These are phyloP conservation scores for Alternaria alternata DNA, from an alignment of 2,329 filamentous ascomycete species.

Conservation along the genomic window DNA sequence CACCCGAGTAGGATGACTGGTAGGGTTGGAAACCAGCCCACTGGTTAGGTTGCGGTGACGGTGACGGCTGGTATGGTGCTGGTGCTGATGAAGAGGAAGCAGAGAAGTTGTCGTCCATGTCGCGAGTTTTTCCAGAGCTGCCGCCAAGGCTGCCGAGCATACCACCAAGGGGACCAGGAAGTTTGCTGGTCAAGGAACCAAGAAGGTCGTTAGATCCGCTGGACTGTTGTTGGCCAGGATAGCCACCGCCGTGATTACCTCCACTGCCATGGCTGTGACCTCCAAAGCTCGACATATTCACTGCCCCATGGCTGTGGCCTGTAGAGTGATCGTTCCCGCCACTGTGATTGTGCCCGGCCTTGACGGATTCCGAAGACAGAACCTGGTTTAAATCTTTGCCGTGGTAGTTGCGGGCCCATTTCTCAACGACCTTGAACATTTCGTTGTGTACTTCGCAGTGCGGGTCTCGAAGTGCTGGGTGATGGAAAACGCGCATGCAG, in stretches of 20 bases:
- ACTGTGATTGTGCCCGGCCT: conserved; percentile 79
- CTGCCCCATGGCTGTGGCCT: conserved; percentile 42
- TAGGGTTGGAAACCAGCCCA: conserved; percentile 48
- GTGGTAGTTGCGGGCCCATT: conserved; percentile 78
- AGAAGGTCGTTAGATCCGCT: conserved; percentile 34
- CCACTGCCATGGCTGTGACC: conserved; percentile 29
- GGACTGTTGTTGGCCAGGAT: conserved; percentile 13
- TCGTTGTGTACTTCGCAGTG: conserved; percentile 79
- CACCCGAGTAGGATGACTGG: conserved; percentile 44
- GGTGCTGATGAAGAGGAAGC: conserved; percentile 17
- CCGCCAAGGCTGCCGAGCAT: conserved; percentile 29
- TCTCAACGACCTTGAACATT: conserved; percentile 87
- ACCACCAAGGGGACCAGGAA: conserved; percentile 30
- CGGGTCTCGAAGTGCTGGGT: conserved; percentile 82
- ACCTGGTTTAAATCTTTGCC: conserved; percentile 73
- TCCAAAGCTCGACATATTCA: conserved; percentile 34
- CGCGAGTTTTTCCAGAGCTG: conserved; percentile 32
- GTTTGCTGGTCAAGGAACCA: conserved; percentile 28
- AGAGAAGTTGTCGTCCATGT: conserved; percentile 30
- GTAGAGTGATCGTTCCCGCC: conserved; percentile 45
- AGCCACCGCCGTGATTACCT: conserved; percentile 9
- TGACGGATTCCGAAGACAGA: conserved; percentile 85
- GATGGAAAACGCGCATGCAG: conserved; percentile 84
- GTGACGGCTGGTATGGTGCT: conserved; percentile 31
- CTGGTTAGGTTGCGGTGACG: conserved; percentile 38